Evolutionary conservation across 306 rosid species (phyloP).

Genomic region (Lagenaria siceraria): DNA sequence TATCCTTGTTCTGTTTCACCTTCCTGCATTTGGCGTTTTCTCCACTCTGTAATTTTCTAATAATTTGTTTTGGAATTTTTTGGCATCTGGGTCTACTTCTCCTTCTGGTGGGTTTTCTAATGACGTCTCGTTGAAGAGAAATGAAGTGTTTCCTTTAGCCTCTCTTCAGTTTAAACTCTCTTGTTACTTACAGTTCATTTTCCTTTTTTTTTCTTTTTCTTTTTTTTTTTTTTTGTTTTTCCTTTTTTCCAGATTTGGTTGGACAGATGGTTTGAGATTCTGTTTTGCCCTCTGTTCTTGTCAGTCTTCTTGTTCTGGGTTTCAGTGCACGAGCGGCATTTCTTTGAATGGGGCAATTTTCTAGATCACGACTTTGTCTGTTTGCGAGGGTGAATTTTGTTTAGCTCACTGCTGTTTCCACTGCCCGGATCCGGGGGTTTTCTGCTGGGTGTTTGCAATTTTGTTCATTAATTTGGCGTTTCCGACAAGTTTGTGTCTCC

Average conservation of each 20-base stretch:
- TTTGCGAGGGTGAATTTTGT: conserved; percentile 15
- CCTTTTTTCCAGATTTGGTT: conserved; percentile 18
- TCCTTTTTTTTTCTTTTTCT: not conserved
- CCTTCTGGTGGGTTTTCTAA: conserved; percentile 5
- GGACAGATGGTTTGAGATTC: conserved; percentile 37
- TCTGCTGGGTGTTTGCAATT: conserved; percentile 13
- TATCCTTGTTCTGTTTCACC: conserved; percentile 9
- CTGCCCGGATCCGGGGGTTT: conserved; percentile 41
- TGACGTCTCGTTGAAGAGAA: conserved; percentile 16
- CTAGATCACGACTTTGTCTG: conserved; percentile 25
- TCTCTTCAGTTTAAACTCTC: not conserved
- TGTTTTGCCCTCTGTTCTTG: conserved; percentile 37
- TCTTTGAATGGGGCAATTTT: conserved; percentile 20
- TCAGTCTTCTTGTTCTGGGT: conserved; percentile 45
- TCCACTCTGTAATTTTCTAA: conserved; percentile 21
- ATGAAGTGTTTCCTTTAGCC: conserved; percentile 5
- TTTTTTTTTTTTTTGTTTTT: not conserved
- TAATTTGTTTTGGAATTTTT: conserved; percentile 16
- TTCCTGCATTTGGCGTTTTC: conserved; percentile 15
- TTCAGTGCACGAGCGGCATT: conserved; percentile 38
- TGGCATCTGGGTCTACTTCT: conserved; percentile 10
- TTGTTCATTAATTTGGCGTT: conserved; percentile 16
- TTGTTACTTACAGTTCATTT: not conserved
- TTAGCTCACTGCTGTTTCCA: conserved; percentile 24
- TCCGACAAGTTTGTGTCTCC: conserved; percentile 13